Base-by-base conservation (phyloP, 1,284 basidiomycete genomes). In the Cryptococcus sp. region DNA sequence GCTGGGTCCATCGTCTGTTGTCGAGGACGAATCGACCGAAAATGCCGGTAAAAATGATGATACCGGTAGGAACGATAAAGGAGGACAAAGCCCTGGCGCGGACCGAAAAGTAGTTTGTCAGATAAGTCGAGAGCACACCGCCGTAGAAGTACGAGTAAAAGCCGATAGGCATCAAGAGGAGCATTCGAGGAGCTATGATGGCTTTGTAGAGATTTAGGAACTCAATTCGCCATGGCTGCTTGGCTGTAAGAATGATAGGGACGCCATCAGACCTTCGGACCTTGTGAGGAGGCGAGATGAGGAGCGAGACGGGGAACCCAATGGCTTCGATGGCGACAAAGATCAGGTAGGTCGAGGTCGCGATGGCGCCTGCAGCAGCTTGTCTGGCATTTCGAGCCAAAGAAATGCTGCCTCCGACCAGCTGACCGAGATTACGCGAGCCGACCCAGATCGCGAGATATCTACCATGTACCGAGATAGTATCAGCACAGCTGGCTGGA, bases 11-110 rank as follows among this genome's bases (percentile, higher is more conserved):
- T 5, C 50, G 38, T 19, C 54, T 63, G 46, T 54, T 61, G 59
- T 71, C 67, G 22, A 71, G 59, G 29, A 68, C 41, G 13, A 63
- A n/a, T 10, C 44, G 8, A 22, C 69, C 69, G 49, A 59, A 69
- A 57, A 39, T 34, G 23, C 23, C 44, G 20, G 43, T 52, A 29
- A 59, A 47, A 6, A 54, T n/a, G 44, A 58, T 54, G 47, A 41
- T 46, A 15, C 23, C 46, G 59, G 17, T n/a, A 10, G 41, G 37
- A 22, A 55, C 58, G 54, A 73, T 59, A 25, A 75, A 43, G 1
- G 65, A 62, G 20, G 72, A 71, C 8, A 74, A 53, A 16, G 70
- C 72, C n/a, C 73, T 53, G 3, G 70, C 65, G 40, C 70, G 66
- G 37, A 70, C 65, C n/a, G 63, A 63, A 41, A 73, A 75, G 57